Base-by-base conservation (phyloP, 2,329 filamentous ascomycete species). In the Zalaria obscura region DNA sequence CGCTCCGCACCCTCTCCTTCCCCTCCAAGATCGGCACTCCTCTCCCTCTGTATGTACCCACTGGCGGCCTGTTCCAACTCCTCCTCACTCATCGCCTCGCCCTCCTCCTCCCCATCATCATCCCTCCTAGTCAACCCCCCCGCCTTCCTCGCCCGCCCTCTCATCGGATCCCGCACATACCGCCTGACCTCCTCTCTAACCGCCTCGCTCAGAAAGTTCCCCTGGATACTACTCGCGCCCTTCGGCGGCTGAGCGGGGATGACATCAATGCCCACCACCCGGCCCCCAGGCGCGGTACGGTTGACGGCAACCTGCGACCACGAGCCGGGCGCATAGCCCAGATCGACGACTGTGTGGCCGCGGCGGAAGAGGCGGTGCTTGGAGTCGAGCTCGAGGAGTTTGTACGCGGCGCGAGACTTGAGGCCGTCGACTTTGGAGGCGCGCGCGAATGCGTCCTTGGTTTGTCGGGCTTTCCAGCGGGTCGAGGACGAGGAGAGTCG, bases 171-270 rank as follows among this genome's bases (percentile, higher is more conserved):
- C 38, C 70, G 63, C 34, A 98, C 74, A 55, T 88, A 91, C 4
- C 76, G 70, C 57, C 81, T 80, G 33, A 94, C 79, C 59, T 89
- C 75, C 25, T 68, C 72, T 59, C 83, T 83, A n/a, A 95, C 79
- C 2, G 65, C 62, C 0, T 76, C 72, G 4, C 79, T 82, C 34
- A 96, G 68, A 50, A 98, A 96, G 58, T 98, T 84, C 38, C 93
- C 91, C 62, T 98, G 91, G 43, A 98, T 87, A 2, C 86, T 86
- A 27, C 84, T 88, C n/a, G 93, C 87, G 25, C 91, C 91, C 54
- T 75, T 78, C 0, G 91, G 91, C 4, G 93, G 89, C 57, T 89
- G 82, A 0, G 87, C 85, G 4, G 91, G 91, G 49, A 98, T 86
- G 40, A 98, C 74, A 59, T 98, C 91, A 53, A 98, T 89, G 7